These are phyloP conservation scores for Hymenoscyphus infarciens DNA, from an alignment of 2,329 filamentous ascomycete genomes.

Conservation along the genomic window DNA sequence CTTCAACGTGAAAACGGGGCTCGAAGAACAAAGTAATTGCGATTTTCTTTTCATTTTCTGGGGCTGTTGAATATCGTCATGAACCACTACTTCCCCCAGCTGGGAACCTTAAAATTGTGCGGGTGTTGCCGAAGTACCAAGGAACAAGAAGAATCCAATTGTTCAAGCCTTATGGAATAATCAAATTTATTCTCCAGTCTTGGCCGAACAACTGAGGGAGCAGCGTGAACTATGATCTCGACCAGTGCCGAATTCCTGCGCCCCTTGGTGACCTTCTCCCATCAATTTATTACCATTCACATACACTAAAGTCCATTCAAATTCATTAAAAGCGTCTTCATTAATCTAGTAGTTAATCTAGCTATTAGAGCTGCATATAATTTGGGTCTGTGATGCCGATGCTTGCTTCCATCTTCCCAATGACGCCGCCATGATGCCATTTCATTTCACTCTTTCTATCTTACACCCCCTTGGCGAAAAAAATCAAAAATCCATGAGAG, in stretches of 20 bases:
- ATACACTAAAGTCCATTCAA: background rate
- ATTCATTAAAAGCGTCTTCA: background rate
- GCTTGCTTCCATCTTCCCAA: background rate
- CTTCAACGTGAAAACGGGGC: no score
- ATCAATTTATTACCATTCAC: background rate
- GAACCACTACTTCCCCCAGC: no score
- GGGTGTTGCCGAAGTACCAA: no score
- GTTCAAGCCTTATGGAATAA: no score
- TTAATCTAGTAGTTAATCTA: background rate
- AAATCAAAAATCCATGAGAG: background rate
- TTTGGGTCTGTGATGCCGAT: background rate
- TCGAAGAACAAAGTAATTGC: background rate
- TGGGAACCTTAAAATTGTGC: no score
- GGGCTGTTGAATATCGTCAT: background rate
- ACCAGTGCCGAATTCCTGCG: no score
- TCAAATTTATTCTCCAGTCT: no score
- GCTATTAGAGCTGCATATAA: background rate
- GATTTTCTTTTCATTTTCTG: background rate
- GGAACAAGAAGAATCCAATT: no score
- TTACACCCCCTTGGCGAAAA: background rate
- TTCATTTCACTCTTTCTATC: background rate
- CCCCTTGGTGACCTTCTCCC: background rate
- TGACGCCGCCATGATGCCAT: background rate
- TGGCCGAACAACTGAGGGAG: no score
- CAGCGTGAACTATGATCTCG: no score